phyloP scores from a whole-genome alignment of 169 alveolate genomes.

The Neospora caninum region DNA sequence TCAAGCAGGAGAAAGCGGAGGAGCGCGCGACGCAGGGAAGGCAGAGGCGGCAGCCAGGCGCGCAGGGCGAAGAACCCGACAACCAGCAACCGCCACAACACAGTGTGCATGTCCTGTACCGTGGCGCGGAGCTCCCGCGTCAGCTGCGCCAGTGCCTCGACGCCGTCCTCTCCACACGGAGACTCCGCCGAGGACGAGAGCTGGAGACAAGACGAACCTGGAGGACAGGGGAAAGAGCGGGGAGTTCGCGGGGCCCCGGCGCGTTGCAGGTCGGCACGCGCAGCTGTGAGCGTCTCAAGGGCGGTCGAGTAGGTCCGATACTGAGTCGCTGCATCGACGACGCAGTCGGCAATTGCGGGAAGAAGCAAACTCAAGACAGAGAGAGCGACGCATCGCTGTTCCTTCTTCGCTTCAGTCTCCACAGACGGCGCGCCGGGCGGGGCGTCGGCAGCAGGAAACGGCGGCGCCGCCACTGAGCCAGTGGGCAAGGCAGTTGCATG shows the following conservation, averaged over 20 bases:
- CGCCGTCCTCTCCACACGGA: neutral
- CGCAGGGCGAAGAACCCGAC: neutral
- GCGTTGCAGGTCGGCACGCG: neutral
- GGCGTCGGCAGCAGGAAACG: neutral
- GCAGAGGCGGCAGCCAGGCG: neutral
- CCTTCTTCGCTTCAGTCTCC: neutral
- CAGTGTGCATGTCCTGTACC: neutral
- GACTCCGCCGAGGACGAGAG: neutral
- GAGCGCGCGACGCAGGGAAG: neutral
- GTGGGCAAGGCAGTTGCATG: neutral
- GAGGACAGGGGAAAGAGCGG: too few relatives aligned
- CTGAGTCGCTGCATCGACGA: neutral
- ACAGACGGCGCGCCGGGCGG: neutral
- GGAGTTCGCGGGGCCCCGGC: too few relatives aligned
- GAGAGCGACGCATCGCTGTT: neutral
- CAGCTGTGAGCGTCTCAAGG: neutral
- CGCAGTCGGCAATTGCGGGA: neutral
- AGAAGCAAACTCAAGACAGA: neutral
- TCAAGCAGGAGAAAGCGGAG: neutral
- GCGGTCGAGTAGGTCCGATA: neutral
- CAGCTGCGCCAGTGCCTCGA: neutral
- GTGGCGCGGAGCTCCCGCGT: neutral
- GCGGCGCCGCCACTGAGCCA: neutral
- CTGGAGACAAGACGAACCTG: neutral
- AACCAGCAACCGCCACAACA: conserved; percentile 7